Percentiles rank a stretch among this genome's conserved stretches.
Conservation (phyloP, 805 yeast genomes). For the Torulaspora gathmanii region DNA sequence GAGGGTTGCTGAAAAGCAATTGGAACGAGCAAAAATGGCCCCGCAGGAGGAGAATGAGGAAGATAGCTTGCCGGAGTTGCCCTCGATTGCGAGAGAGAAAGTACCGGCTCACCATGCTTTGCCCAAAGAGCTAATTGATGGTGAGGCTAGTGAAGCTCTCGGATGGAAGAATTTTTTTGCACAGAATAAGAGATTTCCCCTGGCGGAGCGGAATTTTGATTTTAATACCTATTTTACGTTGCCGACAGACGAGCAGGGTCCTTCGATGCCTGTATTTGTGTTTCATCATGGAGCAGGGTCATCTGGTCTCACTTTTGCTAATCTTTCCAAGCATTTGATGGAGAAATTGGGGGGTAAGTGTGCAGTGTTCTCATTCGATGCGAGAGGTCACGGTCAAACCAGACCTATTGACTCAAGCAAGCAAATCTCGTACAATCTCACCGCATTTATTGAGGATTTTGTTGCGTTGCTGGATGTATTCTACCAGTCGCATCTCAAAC, state of each 20-base stretch:
- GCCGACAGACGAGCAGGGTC: conserved; percentile 38
- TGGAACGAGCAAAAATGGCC: conserved; percentile 9
- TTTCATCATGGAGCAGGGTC: conserved; percentile 97
- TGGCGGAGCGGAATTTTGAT: conserved; percentile 18
- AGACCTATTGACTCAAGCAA: conserved; percentile 24
- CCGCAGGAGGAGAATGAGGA: conserved; percentile 10
- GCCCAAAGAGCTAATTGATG: neutral
- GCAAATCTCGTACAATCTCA: conserved; percentile 41
- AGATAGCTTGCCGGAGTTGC: conserved; percentile 10
- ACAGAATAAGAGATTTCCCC: conserved; percentile 12
- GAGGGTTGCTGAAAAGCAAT: conserved; percentile 14
- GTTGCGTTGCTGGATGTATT: conserved; percentile 43
- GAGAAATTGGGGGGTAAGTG: conserved; percentile 39
- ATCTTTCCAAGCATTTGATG: conserved; percentile 39
- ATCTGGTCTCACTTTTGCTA: conserved; percentile 70
- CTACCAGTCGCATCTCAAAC: conserved; percentile 15
- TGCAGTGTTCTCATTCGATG: conserved; percentile 70
- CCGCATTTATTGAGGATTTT: conserved; percentile 56
- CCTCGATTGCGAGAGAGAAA: neutral
- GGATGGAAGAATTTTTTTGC: conserved; percentile 29
- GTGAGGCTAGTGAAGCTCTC: neutral
- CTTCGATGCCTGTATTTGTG: conserved; percentile 53
- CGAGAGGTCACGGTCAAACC: conserved; percentile 79
- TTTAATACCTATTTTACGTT: conserved; percentile 57
- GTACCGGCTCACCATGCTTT: neutral